These are phyloP conservation scores for Colletotrichum sp. DNA, from an alignment of 2,329 filamentous ascomycete genomes.

Conservation along the genomic window DNA sequence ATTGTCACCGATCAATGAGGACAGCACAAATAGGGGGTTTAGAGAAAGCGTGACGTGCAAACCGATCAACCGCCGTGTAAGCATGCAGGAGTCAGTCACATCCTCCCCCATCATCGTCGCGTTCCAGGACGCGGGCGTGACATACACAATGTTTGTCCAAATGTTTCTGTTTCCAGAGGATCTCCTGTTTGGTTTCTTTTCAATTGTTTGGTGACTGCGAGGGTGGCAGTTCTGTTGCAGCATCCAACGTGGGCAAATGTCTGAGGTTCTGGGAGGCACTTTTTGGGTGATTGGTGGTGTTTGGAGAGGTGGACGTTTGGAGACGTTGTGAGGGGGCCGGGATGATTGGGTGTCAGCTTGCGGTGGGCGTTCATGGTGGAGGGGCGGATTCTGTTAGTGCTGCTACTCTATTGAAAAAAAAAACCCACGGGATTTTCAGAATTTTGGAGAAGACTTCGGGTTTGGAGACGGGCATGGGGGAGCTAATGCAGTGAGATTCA, in stretches of 20 bases:
- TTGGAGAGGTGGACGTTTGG: not conserved
- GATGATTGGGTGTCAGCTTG: not conserved
- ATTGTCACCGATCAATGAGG: not conserved
- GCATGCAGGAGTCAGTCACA: not conserved
- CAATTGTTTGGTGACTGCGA: conserved; percentile 1
- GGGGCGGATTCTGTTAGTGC: not conserved
- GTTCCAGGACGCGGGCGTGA: not conserved
- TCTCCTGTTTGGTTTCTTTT: not conserved
- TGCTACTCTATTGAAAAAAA: not conserved
- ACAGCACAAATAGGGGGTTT: not conserved
- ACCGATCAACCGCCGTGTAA: not conserved
- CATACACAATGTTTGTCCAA: not conserved
- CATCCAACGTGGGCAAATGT: not conserved
- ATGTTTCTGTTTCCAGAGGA: not conserved
- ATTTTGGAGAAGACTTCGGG: not conserved
- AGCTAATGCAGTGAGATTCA: not conserved
- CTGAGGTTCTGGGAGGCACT: not conserved
- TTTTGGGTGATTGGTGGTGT: not conserved
- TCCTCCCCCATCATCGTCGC: not conserved
- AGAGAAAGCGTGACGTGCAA: not conserved
- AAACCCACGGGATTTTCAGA: not conserved
- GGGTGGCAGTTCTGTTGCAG: not conserved
- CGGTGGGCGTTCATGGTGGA: not conserved
- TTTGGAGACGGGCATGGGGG: not conserved
- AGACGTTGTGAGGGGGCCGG: not conserved